phyloP scores from a whole-genome alignment of 768 basidiomycete genomes.

The Boletales sp. region DNA sequence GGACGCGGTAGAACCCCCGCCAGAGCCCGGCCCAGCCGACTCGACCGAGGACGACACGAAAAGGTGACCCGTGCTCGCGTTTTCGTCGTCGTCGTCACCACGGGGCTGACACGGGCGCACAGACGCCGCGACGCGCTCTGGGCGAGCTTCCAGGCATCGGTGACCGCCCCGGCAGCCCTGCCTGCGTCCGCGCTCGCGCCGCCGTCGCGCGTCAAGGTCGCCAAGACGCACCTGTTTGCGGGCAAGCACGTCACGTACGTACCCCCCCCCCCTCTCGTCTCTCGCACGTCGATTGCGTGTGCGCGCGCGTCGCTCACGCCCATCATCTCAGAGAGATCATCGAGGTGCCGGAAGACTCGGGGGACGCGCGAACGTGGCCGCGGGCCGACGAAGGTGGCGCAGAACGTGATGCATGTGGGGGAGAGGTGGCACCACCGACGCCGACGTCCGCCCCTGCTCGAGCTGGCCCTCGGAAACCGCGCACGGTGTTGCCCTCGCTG shows the following conservation, averaged over 20 bases:
- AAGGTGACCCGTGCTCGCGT: constrained; percentile 29
- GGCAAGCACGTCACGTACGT: constrained; percentile 73
- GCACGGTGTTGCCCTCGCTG: constrained; percentile 50
- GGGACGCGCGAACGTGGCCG: constrained; percentile 77
- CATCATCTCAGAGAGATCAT: constrained; percentile 58
- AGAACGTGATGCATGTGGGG: no score
- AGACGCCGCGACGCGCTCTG: constrained; percentile 66
- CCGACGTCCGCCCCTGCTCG: constrained; percentile 30
- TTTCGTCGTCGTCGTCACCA: no score
- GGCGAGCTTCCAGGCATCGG: constrained; percentile 64
- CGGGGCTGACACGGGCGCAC: constrained; percentile 15
- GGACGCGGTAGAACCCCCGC: constrained; percentile 30
- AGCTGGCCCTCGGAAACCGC: constrained; percentile 66
- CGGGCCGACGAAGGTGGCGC: constrained; percentile 19
- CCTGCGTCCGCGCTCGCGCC: constrained; percentile 17
- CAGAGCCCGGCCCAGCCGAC: constrained; percentile 26
- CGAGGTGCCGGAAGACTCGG: constrained; percentile 68
- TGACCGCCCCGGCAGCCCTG: constrained; percentile 25
- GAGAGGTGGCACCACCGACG: neutral
- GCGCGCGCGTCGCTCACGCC: neutral
- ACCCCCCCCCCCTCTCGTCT: neutral
- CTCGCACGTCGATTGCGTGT: no score
- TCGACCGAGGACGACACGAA: constrained; percentile 35
- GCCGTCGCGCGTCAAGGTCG: constrained; percentile 57
- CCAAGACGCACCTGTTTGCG: constrained; percentile 69